Conservation (phyloP, 306 rosid species). For the Medicago arabica region DNA sequence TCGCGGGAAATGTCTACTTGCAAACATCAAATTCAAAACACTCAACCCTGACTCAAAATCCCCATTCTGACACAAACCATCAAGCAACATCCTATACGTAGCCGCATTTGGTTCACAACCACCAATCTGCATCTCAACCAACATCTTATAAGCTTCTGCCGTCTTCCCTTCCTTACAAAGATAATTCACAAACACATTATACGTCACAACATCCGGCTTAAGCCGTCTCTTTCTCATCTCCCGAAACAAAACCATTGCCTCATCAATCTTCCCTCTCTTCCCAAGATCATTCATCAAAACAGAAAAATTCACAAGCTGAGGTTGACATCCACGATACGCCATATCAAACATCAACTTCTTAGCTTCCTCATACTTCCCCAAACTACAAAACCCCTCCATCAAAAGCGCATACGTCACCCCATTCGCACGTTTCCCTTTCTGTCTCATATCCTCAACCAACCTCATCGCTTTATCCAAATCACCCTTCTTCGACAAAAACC, state of each 20-base stretch:
- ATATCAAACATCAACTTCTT: conserved; percentile 89
- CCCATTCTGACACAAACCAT: conserved; percentile 67
- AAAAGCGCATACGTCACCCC: conserved; percentile 74
- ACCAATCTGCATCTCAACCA: conserved; percentile 78
- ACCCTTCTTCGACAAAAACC: conserved; percentile 71
- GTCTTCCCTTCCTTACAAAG: conserved; percentile 82
- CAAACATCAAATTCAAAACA: conserved; percentile 75
- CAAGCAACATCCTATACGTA: conserved; percentile 78
- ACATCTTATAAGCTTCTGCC: conserved; percentile 71
- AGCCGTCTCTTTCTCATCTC: conserved; percentile 82
- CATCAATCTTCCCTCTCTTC: conserved; percentile 78
- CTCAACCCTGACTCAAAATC: conserved; percentile 70
- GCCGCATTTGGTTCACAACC: conserved; percentile 85
- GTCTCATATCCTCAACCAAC: conserved; percentile 77
- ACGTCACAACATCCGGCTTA: conserved; percentile 79
- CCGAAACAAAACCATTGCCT: conserved; percentile 60
- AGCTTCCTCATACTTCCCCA: conserved; percentile 70
- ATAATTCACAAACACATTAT: conserved; percentile 74
- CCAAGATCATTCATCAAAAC: conserved; percentile 87
- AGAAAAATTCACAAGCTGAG: conserved; percentile 65
- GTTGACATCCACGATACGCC: conserved; percentile 88
- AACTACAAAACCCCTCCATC: conserved; percentile 80
- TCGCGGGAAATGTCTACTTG: conserved; percentile 70
- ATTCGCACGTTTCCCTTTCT: conserved; percentile 66
- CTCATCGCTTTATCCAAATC: conserved; percentile 69